Percentiles rank a stretch among this genome's conserved stretches.
Conservation (phyloP, 2,329 filamentous ascomycete genomes). For the Hymenoscyphus linearis region DNA sequence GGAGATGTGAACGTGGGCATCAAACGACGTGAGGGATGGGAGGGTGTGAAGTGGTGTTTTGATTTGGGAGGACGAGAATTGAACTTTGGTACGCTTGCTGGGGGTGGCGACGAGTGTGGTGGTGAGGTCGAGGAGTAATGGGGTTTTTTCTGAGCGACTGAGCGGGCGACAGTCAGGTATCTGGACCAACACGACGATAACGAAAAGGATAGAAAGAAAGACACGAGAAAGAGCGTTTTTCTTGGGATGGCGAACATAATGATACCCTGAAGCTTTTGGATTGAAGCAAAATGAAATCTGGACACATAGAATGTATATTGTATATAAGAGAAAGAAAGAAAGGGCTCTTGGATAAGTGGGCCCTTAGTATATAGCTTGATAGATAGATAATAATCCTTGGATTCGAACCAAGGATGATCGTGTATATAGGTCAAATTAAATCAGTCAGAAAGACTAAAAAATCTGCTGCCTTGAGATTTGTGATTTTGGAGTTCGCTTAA, state of each 20-base stretch:
- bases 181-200: not conserved
- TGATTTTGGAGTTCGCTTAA: too few relatives aligned
- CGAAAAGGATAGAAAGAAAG: not conserved
- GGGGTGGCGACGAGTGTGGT: not conserved
- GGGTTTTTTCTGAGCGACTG: not conserved
- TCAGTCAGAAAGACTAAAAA: too few relatives aligned
- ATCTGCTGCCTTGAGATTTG: too few relatives aligned
- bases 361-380: too few relatives aligned
- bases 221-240: not conserved
- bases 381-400: too few relatives aligned
- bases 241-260: not conserved
- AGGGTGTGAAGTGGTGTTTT: slow-evolving; percentile 26
- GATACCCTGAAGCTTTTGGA: not conserved
- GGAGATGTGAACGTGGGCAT: slow-evolving; percentile 20
- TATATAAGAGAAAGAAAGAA: not conserved
- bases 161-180: too few relatives aligned
- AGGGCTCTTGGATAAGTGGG: too few relatives aligned
- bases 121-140: not conserved
- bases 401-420: too few relatives aligned
- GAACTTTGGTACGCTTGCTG: slow-evolving; percentile 30
- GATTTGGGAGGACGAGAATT: slow-evolving; percentile 11
- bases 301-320: not conserved
- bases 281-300: not conserved
- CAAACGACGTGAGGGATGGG: slow-evolving; percentile 19
- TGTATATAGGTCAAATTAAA: too few relatives aligned